Percentiles rank a stretch among this genome's conserved stretches.
Evolutionary conservation across 2,329 filamentous ascomycete genomes (phyloP).

Genomic region (Phoma herbarum): DNA sequence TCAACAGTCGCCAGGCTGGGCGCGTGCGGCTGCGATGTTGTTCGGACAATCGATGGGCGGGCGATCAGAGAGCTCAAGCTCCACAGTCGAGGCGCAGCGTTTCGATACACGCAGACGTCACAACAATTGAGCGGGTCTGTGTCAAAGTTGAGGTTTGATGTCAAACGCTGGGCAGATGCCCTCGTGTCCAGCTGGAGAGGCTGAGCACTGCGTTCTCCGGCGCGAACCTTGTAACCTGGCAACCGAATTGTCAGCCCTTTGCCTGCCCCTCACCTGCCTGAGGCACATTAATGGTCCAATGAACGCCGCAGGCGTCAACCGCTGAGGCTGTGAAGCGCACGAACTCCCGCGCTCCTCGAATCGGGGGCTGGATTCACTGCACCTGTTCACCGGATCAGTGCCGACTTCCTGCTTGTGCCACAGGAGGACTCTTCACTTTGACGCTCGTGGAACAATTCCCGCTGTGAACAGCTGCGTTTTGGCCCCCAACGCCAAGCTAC

Average conservation of each 20-base stretch:
- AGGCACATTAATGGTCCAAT: constrained; percentile 29
- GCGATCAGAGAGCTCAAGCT: constrained; percentile 31
- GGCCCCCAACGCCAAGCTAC: constrained; percentile 18
- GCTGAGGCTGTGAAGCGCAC: constrained; percentile 36
- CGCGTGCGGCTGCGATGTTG: constrained; percentile 31
- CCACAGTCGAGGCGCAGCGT: constrained; percentile 37
- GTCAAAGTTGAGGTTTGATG: constrained; percentile 29
- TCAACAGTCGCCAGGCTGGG: constrained; percentile 37
- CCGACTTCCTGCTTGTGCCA: constrained; percentile 5
- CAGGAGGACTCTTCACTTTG: background rate
- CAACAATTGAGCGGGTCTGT: constrained; percentile 32
- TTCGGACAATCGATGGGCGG: constrained; percentile 14
- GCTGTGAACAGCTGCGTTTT: background rate
- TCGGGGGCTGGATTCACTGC: too few species aligned
- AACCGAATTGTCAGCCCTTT: constrained; percentile 30
- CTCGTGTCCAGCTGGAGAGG: background rate
- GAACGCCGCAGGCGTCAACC: constrained; percentile 19
- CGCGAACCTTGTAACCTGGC: constrained; percentile 31
- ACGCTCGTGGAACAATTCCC: background rate
- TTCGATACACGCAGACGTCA: constrained; percentile 23
- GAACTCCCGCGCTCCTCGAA: constrained; percentile 9
- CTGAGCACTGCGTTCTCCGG: constrained; percentile 32
- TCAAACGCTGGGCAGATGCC: constrained; percentile 21
- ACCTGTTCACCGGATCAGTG: constrained; percentile 12
- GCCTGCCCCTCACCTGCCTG: constrained; percentile 36